Base-by-base conservation (phyloP, 768 basidiomycete genomes). In the Pulveroboletus frians region DNA sequence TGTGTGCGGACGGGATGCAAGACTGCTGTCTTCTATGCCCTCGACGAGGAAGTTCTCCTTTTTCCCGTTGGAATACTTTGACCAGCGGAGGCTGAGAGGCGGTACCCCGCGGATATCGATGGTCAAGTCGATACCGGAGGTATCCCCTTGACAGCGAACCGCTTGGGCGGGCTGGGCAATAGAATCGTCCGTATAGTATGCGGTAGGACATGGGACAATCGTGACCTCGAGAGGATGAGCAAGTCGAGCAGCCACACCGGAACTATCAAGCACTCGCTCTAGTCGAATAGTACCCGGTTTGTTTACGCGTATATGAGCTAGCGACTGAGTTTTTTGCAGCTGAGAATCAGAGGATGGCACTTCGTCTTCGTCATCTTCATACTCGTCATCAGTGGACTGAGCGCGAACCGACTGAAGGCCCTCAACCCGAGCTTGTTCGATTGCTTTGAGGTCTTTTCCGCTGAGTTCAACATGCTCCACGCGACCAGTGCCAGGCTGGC, bases 151-250 rank as follows among this genome's bases (percentile, higher is more conserved):
- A 65, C 91, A 94, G 31, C 79, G 81, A 47, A 83, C 64, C 14
- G 78, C 70, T 41, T 77, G 66, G 27, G 68, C 61, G 9, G 66
- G 50, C 56, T 62, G 59, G 34, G 49, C 43, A 23, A 76, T 67
- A 15, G 68, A 63, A 20, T 71, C 71, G 1, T 66, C 64, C 0
- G 71, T 58, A 60, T 92, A 93, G 56, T 78, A 77, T 4, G 84
- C 90, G 5, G 71, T 74, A 6, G 93, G 93, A 61, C 93, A 96
- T 17, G 92, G 88, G 11, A 84, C 88, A 38, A 95, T 72, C 0
- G 79, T 76, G 29, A 91, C 76, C 51, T 85, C 80, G 13, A 75
- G 74, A 38, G 82, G 72, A 46, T 76, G 74, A 47, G 77, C 67
- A n/a, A 94, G 69, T 23, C 88, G 83, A 32, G 92, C 89, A 37